Evolutionary conservation across 768 basidiomycete species (phyloP).

Genomic region (Boletus rufocinnamomeus): DNA sequence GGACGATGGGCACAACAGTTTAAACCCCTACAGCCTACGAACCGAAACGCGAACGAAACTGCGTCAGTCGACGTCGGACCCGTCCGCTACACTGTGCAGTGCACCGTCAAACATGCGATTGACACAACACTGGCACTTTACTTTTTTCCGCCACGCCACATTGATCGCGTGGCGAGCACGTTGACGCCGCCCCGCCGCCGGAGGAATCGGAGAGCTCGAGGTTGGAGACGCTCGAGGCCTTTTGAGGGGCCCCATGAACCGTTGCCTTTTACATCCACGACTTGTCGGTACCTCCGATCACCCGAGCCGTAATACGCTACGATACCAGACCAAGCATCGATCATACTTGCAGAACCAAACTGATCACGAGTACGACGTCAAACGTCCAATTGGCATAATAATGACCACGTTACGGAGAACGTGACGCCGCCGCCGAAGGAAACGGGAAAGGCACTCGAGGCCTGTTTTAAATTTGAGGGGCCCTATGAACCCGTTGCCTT

Average conservation of each 20-base stretch:
- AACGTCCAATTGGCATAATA: background rate
- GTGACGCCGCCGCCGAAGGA: too few relatives aligned
- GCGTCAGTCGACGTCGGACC: too few relatives aligned
- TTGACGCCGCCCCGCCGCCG: background rate
- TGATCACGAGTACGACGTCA: background rate
- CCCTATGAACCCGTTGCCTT: too few relatives aligned
- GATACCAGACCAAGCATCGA: background rate
- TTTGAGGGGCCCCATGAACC: background rate
- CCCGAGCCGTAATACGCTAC: too few relatives aligned
- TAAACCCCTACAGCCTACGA: too few relatives aligned
- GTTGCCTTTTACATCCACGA: background rate
- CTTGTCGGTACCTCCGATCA: background rate
- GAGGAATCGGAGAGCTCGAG: background rate
- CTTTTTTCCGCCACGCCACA: background rate
- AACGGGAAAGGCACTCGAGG: too few relatives aligned
- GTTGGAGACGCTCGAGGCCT: background rate
- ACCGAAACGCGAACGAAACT: background rate
- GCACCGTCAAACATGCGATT: too few relatives aligned
- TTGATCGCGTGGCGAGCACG: conserved; percentile 1
- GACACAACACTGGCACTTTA: too few relatives aligned
- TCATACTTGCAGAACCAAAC: background rate
- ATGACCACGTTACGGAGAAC: too few relatives aligned
- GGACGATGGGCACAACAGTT: background rate
- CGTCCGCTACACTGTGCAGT: too few relatives aligned
- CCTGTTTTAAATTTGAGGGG: too few relatives aligned